These are phyloP conservation scores for Phytophthora tentaculata DNA, from an alignment of 352 stramenopile species.

Conservation along the genomic window DNA sequence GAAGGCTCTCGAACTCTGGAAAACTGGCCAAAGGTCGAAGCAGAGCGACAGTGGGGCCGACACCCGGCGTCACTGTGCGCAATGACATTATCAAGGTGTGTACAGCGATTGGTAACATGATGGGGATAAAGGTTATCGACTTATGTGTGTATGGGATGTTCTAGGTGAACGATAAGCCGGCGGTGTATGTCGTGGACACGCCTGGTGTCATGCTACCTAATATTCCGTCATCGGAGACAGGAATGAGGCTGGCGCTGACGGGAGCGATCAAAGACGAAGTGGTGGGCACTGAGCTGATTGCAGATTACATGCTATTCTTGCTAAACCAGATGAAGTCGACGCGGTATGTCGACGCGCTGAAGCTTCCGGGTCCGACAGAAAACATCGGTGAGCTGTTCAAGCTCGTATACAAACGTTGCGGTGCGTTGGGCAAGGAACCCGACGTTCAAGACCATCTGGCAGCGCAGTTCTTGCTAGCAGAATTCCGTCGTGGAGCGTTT, in stretches of 20 bases:
- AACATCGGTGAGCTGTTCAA: conserved; percentile 74
- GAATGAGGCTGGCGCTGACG: conserved; percentile 85
- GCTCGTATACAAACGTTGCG: conserved; percentile 68
- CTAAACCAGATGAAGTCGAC: conserved; percentile 84
- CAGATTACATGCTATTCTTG: conserved; percentile 90
- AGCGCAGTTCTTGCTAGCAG: conserved; percentile 71
- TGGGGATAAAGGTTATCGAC: conserved; percentile 14
- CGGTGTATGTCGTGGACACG: conserved; percentile 90
- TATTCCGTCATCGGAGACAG: conserved; percentile 77
- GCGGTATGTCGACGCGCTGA: conserved; percentile 80
- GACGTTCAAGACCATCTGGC: conserved; percentile 74
- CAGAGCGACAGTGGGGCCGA: conserved; percentile 80
- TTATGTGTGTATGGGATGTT: neutral
- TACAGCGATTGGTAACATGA: neutral
- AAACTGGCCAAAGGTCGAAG: conserved; percentile 87
- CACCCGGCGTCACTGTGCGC: conserved; percentile 84
- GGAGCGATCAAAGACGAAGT: conserved; percentile 90
- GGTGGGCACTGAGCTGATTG: conserved; percentile 86
- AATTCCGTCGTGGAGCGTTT: conserved; percentile 81
- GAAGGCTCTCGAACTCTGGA: conserved; percentile 67
- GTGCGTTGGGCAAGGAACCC: conserved; percentile 77
- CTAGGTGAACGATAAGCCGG: conserved; percentile 84
- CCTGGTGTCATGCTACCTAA: conserved; percentile 90
- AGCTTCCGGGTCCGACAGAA: conserved; percentile 71
- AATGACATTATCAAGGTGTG: conserved; percentile 91